These are phyloP conservation scores for Cyclospora cayetanensis DNA, from an alignment of 169 alveolate genomes.

Conservation along the genomic window DNA sequence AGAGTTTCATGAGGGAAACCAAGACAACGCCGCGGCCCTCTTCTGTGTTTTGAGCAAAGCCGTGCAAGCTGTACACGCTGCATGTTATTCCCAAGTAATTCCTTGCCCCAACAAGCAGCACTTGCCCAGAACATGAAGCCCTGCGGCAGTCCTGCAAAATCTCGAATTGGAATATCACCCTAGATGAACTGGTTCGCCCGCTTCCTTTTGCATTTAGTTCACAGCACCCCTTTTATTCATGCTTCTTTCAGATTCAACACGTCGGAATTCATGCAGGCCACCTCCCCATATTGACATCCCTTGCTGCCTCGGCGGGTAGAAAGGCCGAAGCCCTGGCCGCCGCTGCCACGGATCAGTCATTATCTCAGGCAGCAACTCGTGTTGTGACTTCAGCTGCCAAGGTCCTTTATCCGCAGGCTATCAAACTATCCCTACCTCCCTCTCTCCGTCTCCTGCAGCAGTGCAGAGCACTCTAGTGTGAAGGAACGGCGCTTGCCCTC, in stretches of 20 bases:
- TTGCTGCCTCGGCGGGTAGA: not conserved
- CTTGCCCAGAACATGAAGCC: not conserved
- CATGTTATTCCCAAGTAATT: not conserved
- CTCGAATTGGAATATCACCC: not conserved
- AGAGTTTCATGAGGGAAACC: not conserved
- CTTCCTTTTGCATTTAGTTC: not conserved
- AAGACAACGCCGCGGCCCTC: not conserved
- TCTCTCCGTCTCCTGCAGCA: not conserved
- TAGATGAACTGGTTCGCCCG: not conserved
- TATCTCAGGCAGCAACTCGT: not conserved
- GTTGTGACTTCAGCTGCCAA: not conserved
- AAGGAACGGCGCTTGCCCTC: too few species aligned
- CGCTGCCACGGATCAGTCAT: not conserved
- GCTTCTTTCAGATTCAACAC: not conserved
- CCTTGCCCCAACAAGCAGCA: not conserved
- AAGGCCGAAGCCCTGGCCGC: not conserved
- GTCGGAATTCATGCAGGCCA: not conserved
- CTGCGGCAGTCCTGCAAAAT: not conserved
- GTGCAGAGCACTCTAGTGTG: too few species aligned
- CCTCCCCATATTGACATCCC: not conserved
- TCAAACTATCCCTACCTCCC: not conserved
- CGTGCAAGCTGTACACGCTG: not conserved
- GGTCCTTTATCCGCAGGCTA: not conserved
- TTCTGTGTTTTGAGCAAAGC: not conserved
- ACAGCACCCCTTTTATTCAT: not conserved